These are phyloP conservation scores for Phytophthora sp. DNA, from an alignment of 352 stramenopile species.

Conservation along the genomic window DNA sequence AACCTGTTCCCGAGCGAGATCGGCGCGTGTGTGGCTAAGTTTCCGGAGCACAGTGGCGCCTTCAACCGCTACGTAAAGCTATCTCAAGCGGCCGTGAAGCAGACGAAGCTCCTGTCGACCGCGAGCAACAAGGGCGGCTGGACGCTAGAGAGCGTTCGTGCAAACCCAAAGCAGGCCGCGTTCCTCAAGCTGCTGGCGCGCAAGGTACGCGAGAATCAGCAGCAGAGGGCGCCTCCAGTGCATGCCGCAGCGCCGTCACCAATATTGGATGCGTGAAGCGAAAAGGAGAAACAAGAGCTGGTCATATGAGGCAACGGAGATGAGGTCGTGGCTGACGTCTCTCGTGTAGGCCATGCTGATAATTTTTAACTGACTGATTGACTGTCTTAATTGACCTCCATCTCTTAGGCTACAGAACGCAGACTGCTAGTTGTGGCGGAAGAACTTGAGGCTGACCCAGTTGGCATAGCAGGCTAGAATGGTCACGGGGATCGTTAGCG, in stretches of 20 bases:
- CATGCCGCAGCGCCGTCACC: too few relatives aligned
- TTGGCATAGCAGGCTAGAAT: slow-evolving; percentile 83
- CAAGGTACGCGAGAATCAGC: slow-evolving; percentile 61
- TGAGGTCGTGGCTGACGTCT: too few relatives aligned
- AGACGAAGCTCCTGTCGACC: slow-evolving; percentile 39
- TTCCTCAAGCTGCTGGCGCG: slow-evolving; percentile 66
- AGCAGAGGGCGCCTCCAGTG: too few relatives aligned
- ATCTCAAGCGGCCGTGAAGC: slow-evolving; percentile 61
- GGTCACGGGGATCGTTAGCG: slow-evolving; percentile 77
- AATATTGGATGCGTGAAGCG: too few relatives aligned
- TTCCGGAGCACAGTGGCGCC: slow-evolving; percentile 67
- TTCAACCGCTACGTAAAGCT: slow-evolving; percentile 84
- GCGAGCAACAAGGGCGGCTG: slow-evolving; percentile 32
- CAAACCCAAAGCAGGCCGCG: slow-evolving; percentile 69
- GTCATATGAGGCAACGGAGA: too few relatives aligned
- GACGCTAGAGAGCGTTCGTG: slow-evolving; percentile 60
- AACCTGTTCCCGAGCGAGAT: slow-evolving; percentile 79
- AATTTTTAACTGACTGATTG: not conserved
- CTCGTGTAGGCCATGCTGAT: too few relatives aligned
- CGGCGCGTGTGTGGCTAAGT: slow-evolving; percentile 60
- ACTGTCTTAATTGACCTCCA: not conserved
- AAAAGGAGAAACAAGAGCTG: too few relatives aligned
- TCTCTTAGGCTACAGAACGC: slow-evolving; percentile 1
- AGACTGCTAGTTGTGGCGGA: slow-evolving; percentile 73
- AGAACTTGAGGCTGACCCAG: slow-evolving; percentile 89